Percentiles rank a stretch among this genome's conserved stretches.
Conservation (phyloP, 306 rosid species). For the Astragalus membranaceus region DNA sequence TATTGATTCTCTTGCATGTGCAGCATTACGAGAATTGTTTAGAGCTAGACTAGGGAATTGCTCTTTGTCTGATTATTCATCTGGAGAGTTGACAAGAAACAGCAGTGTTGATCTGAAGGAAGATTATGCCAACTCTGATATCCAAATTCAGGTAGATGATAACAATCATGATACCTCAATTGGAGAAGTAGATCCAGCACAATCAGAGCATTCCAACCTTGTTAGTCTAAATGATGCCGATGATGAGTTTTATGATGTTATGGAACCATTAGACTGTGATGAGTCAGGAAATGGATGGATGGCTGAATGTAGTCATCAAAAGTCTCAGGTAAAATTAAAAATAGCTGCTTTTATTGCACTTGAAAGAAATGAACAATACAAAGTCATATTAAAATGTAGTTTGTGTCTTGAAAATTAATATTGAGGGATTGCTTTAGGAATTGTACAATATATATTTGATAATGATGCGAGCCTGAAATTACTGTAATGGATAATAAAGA, state of each 20-base stretch:
- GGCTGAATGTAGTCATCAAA: slow-evolving; percentile 43
- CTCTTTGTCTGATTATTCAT: slow-evolving; percentile 43
- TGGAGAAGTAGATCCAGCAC: slow-evolving; percentile 42
- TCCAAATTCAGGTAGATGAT: slow-evolving; percentile 29
- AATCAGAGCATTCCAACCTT: slow-evolving; percentile 46
- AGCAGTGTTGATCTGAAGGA: slow-evolving; percentile 30
- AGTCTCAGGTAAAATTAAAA: slow-evolving; percentile 35
- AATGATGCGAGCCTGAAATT: background rate
- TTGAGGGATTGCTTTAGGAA: background rate
- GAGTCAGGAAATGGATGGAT: slow-evolving; percentile 68
- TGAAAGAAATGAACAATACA: slow-evolving; percentile 6
- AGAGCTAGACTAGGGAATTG: slow-evolving; percentile 47
- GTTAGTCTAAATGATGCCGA: slow-evolving; percentile 48
- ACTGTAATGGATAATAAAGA: too few relatives aligned
- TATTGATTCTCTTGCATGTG: slow-evolving; percentile 24
- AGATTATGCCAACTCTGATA: slow-evolving; percentile 37
- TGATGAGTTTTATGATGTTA: slow-evolving; percentile 89
- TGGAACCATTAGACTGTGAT: slow-evolving; percentile 57
- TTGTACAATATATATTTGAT: slow-evolving; percentile 5
- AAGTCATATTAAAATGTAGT: background rate
- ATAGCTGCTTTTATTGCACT: background rate
- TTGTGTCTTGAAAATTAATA: slow-evolving; percentile 9
- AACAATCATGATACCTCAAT: slow-evolving; percentile 23
- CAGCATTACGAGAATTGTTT: slow-evolving; percentile 81
- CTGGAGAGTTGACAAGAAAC: slow-evolving; percentile 44